These are phyloP conservation scores for Penicillium ucsense DNA, from an alignment of 495 filamentous ascomycete genomes.

Conservation along the genomic window DNA sequence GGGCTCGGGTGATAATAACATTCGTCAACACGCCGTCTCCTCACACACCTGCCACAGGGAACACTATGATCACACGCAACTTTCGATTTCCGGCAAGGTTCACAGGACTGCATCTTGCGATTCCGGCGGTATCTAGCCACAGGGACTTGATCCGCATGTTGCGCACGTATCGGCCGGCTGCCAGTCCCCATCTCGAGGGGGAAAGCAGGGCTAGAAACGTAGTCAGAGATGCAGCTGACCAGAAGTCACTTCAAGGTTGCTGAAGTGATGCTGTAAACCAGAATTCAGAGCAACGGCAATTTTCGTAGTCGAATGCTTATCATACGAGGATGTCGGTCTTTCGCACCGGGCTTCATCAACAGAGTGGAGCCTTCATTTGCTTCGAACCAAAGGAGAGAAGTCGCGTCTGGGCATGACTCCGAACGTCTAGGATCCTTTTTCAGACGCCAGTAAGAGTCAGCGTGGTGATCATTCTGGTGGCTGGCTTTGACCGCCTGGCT, in stretches of 20 bases:
- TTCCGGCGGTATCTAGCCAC: not conserved
- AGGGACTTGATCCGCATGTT: not conserved
- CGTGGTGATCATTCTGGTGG: too few species aligned
- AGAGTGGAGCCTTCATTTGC: too few species aligned
- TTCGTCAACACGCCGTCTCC: not conserved
- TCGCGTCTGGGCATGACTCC: too few species aligned
- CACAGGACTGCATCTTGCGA: constrained; percentile 2
- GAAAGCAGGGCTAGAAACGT: not conserved
- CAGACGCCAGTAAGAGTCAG: too few species aligned
- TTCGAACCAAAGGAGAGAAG: too few species aligned
- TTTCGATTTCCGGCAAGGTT: constrained; percentile 1
- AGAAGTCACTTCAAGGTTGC: too few species aligned
- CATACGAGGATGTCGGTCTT: too few species aligned
- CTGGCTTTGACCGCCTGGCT: too few species aligned
- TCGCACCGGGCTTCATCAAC: too few species aligned
- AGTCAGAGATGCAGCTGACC: not conserved
- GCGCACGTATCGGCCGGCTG: not conserved
- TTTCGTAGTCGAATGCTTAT: too few species aligned
- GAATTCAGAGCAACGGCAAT: too few species aligned
- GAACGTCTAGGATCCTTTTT: too few species aligned
- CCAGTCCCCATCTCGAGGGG: not conserved
- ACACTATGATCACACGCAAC: constrained; percentile 1
- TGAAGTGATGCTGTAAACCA: not conserved
- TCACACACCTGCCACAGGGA: not conserved
- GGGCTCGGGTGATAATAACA: constrained; percentile 1